Base-by-base conservation (phyloP, 2,329 filamentous ascomycete genomes). In the Aspergillus ibericus region DNA sequence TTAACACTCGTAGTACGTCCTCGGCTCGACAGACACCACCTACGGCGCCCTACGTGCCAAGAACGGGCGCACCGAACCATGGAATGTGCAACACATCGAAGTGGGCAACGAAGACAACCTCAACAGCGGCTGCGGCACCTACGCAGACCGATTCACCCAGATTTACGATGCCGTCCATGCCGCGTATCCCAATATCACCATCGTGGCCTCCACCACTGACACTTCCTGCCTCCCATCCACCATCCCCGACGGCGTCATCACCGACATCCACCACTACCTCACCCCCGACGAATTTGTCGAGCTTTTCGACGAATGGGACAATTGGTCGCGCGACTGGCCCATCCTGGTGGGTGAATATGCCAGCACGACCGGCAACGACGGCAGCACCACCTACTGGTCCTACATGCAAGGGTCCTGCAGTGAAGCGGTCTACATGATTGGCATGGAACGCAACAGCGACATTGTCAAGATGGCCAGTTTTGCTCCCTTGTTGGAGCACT, bases 81-180 rank as follows among this genome's bases (percentile, higher is more conserved):
- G 84, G 74, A 73, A 72, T 40, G 76, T 89, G 27, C 74, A 81
- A 10, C 86, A 83, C 62, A 82, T 89, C 56, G 86, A 89, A 71
- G 76, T 89, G 34, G 87, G 87, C 53, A 89, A 89, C 68, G 87
- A 90, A 68, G 87, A 89, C 63, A 83, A 84, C 75, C 81, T 87
- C 8, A 80, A 79, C 4, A 81, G 82, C 9, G 81, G 80, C 5
- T 76, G 79, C 1, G 65, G 67, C 0, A 81, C 80, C 0, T 85
- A 82, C 72, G 73, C 78, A 1, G 75, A 83, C 64, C 82, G 87
- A 9, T 86, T 88, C 67, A 80, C 80, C 7, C 76, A 80, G 66
- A 87, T 89, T 71, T 78, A 85, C 60, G 71, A 85, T 25, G 84
- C 85, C 4, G 84, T 88, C 70, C 78, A 75, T 55, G 74, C 74